Evolutionary conservation across 352 stramenopile species (phyloP), one percentile per base, ranked within the genome.

Genomic region (Aphanomyces astaci): DNA sequence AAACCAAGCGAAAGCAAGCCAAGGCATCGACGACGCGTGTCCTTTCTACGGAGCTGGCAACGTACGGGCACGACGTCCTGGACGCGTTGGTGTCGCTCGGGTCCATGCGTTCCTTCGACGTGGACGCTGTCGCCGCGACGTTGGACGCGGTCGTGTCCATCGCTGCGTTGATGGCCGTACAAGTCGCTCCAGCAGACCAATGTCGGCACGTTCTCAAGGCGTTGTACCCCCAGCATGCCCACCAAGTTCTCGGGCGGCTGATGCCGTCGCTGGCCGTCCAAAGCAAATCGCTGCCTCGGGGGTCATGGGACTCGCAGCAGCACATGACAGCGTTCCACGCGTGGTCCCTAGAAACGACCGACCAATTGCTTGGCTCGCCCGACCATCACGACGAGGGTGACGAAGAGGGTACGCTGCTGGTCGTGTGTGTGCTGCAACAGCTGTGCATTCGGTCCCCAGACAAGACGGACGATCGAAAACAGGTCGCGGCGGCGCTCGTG

Each of bases 401-500:
- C 59, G 48, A 28, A 59, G 30, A 17, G 57, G 43, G 24, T 28
- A 17, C n/a, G n/a, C n/a, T n/a, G n/a, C n/a, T n/a, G n/a, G n/a
- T n/a, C n/a, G n/a, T n/a, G n/a, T n/a, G n/a, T n/a, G 48, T 68
- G 30, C 66, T 89, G 10, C 87, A 95, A 56, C 89, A 95, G 32
- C 73, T 95, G 40, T 95, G 84, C 55, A 33, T 95, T 9, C 76
- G 82, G 17, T 82, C 84, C 10, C 87, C 87, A 15, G 87, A 90
- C 80, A 95, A 62, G 81, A 92, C 66, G 70, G 87, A 27, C 78
- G 89, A 62, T 78, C 62, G 62, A 25, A 68, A 68, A 24, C 36
- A 59, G 24, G 62, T 68, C 17, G 28, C 22, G n/a, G 46, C 62
- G 4, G 62, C 40, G 0, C 11, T 68, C 24, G 28, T 60, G 13